phyloP scores from a whole-genome alignment of 257 asterid genomes.

The Misopates orontium region DNA sequence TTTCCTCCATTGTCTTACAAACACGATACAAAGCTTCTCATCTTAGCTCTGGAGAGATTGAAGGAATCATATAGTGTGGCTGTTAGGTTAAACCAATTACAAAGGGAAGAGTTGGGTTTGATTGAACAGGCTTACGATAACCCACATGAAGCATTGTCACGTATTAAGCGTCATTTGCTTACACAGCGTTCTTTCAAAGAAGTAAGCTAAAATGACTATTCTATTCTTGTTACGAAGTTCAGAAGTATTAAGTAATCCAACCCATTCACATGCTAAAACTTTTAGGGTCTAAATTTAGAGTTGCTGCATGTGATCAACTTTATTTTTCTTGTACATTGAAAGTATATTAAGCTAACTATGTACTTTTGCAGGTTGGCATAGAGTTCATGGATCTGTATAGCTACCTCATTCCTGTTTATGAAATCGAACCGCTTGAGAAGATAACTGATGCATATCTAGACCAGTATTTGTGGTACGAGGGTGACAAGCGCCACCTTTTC shows the following conservation, averaged over 20 bases:
- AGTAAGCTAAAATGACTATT: conserved; percentile 36
- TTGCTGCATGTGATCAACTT: not conserved
- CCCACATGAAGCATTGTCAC: conserved; percentile 96
- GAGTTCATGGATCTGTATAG: conserved; percentile 99
- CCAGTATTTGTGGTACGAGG: conserved; percentile 98
- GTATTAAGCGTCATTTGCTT: conserved; percentile 95
- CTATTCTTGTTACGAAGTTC: not conserved
- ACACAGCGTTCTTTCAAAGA: conserved; percentile 99
- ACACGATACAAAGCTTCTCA: conserved; percentile 95
- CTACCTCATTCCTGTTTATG: conserved; percentile 95
- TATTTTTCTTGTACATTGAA: not conserved
- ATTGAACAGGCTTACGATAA: conserved; percentile 99
- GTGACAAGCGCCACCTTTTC: conserved; percentile 95
- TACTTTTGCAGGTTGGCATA: conserved; percentile 72
- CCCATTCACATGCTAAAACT: too few relatives aligned
- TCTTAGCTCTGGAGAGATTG: conserved; percentile 93
- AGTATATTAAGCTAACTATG: conserved; percentile 21
- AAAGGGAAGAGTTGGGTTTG: conserved; percentile 93
- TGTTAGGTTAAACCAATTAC: conserved; percentile 88
- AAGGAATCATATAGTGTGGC: conserved; percentile 99
- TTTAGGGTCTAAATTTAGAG: too few relatives aligned
- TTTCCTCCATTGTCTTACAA: conserved; percentile 97
- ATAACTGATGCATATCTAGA: conserved; percentile 98
- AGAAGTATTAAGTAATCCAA: not conserved
- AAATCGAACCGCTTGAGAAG: conserved; percentile 98